phyloP scores from a whole-genome alignment of 164 flowering plant species.

The Brasenia schreberi region DNA sequence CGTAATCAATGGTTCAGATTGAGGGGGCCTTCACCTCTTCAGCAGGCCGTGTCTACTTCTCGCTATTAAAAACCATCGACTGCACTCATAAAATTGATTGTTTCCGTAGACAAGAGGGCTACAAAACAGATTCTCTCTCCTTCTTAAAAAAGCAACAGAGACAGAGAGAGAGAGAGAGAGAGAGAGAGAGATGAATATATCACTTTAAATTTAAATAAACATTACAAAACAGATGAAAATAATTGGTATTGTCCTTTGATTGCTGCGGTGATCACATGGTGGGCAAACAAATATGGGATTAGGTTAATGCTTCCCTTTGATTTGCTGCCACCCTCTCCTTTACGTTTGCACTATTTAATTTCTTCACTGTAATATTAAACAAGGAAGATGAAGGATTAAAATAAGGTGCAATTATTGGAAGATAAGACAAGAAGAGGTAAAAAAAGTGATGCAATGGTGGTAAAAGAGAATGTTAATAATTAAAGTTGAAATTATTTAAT shows the following conservation, averaged over 20 bases:
- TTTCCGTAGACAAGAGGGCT: not conserved
- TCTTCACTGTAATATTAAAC: not conserved
- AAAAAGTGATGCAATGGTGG: not conserved
- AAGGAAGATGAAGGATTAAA: not conserved
- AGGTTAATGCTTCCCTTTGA: not conserved
- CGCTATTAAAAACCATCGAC: not conserved
- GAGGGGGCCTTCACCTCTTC: slow-evolving; percentile 35
- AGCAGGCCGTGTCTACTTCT: slow-evolving; percentile 15
- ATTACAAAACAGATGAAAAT: no score
- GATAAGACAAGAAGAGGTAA: not conserved
- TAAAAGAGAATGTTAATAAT: not conserved
- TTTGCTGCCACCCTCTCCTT: not conserved
- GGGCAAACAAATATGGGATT: not conserved
- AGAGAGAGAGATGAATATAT: not conserved
- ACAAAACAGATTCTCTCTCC: not conserved
- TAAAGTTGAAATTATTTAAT: not conserved
- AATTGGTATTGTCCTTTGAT: not conserved
- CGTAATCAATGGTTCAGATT: slow-evolving; percentile 22
- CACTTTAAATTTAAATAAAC: not conserved
- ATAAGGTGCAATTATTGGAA: not conserved
- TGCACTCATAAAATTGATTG: not conserved
- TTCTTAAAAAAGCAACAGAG: no score
- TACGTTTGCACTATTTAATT: not conserved
- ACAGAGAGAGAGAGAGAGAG: no score
- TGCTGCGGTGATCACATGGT: not conserved